Evolutionary conservation across 2,329 filamentous ascomycete species (phyloP).

Genomic region (Penicillium sp.): DNA sequence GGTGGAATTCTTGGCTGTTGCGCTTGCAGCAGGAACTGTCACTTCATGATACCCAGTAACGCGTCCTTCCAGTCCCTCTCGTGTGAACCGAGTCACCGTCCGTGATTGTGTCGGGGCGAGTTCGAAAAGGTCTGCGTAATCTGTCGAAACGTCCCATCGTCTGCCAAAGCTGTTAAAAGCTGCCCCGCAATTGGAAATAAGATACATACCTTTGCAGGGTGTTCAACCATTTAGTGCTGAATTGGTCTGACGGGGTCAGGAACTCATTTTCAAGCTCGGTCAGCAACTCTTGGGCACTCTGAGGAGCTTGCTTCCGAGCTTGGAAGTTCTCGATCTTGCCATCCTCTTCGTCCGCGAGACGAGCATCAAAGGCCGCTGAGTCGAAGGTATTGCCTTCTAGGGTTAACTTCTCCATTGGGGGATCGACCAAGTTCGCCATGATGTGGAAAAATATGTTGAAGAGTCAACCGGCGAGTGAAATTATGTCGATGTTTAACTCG

Average conservation of each 20-base stretch:
- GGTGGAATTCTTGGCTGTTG: conserved; percentile 92
- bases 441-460: not conserved
- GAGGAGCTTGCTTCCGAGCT: conserved; percentile 45
- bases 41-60: conserved; percentile 94
- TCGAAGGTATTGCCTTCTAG: conserved; percentile 23
- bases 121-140: conserved; percentile 80
- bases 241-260: conserved; percentile 72
- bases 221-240: conserved; percentile 84
- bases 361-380: conserved; percentile 26
- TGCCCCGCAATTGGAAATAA: not conserved
- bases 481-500: conserved; percentile 6
- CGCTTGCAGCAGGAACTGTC: conserved; percentile 82
- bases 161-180: conserved; percentile 30
- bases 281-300: conserved; percentile 60
- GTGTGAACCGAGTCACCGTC: conserved; percentile 88
- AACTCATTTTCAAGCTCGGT: conserved; percentile 71
- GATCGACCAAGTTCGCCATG: conserved; percentile 28
- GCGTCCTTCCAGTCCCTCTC: conserved; percentile 85
- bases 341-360: conserved; percentile 29
- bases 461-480: not conserved
- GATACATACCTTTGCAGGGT: conserved; percentile 68
- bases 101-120: conserved; percentile 88
- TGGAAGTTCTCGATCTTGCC: conserved; percentile 33
- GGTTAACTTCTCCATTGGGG: conserved; percentile 27
- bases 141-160: conserved; percentile 76